Conservation (phyloP, 1,139 yeast species). For the Kazachstania sp. region DNA sequence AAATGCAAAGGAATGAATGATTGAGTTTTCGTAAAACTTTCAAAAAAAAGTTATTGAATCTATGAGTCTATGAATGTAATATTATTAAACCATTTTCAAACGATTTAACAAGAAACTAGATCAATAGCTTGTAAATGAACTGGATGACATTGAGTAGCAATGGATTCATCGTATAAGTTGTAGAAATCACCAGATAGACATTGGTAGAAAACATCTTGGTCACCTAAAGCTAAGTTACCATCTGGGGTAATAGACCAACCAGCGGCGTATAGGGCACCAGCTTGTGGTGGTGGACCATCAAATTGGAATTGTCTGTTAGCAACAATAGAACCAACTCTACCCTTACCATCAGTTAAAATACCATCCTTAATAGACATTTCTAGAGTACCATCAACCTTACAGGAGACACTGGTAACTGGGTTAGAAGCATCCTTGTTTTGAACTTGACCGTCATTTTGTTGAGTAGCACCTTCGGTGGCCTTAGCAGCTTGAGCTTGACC, state of each 20-base stretch:
- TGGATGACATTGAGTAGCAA: conserved; percentile 15
- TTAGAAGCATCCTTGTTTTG: conserved; percentile 40
- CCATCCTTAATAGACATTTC: conserved; percentile 47
- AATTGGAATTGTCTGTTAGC: conserved; percentile 87
- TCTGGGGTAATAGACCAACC: conserved; percentile 57
- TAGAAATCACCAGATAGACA: conserved; percentile 20
- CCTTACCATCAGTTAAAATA: conserved; percentile 51
- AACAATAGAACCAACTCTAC: conserved; percentile 77
- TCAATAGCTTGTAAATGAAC: conserved; percentile 15
- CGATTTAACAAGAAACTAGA: conserved; percentile 11
- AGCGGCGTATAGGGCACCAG: conserved; percentile 78
- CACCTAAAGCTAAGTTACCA: conserved; percentile 19
- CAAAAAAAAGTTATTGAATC: neutral
- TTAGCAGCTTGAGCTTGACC: conserved; percentile 10
- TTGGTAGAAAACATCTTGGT: conserved; percentile 18
- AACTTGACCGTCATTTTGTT: conserved; percentile 41
- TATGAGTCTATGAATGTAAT: neutral
- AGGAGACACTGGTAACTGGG: conserved; percentile 34
- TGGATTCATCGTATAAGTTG: conserved; percentile 16
- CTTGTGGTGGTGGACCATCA: conserved; percentile 89
- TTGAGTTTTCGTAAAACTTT: neutral
- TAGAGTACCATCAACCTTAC: conserved; percentile 45
- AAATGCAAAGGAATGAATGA: conserved; percentile 5
- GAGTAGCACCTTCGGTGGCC: conserved; percentile 13
- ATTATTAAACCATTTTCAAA: neutral